Percentiles rank a stretch among this genome's conserved stretches.
These are phyloP conservation scores for Aphanomyces invadans DNA, from an alignment of 352 stramenopile species.

Conservation along the genomic window DNA sequence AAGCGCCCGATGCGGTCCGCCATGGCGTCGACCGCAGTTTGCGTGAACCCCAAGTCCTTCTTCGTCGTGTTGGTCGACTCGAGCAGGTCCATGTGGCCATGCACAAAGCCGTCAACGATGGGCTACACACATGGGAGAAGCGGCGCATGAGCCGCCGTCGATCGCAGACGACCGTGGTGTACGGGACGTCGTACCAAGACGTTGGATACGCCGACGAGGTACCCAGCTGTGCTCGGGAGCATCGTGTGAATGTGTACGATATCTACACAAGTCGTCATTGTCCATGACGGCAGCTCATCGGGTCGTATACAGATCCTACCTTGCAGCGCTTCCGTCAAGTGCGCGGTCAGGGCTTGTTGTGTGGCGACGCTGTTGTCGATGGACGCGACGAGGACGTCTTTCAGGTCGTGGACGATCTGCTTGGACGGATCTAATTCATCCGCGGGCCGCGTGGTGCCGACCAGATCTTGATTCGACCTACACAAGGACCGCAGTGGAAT, in stretches of 20 bases:
- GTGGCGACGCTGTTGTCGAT: neutral
- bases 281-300: neutral
- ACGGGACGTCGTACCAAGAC: neutral
- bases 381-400: neutral
- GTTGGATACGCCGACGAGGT: constrained; percentile 3
- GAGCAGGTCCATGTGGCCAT: neutral
- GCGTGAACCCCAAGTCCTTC: neutral
- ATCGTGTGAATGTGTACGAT: constrained; percentile 3
- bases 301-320: neutral
- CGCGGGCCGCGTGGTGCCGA: neutral
- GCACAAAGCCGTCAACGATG: neutral
- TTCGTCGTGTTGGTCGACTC: neutral
- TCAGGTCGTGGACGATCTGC: neutral
- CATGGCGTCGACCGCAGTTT: neutral
- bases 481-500: neutral
- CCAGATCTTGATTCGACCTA: constrained; percentile 16
- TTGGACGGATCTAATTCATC: neutral
- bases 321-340: neutral
- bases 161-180: neutral
- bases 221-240: constrained; percentile 5
- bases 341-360: neutral
- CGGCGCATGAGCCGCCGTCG: neutral
- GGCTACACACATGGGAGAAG: neutral
- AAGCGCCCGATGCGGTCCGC: constrained; percentile 2
- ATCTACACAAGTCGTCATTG: neutral